A percentile compares a stretch with the other conserved stretches of the same genome.
Conservation (phyloP, 192 early-diverging fungal species). For the Coemansia sp. region DNA sequence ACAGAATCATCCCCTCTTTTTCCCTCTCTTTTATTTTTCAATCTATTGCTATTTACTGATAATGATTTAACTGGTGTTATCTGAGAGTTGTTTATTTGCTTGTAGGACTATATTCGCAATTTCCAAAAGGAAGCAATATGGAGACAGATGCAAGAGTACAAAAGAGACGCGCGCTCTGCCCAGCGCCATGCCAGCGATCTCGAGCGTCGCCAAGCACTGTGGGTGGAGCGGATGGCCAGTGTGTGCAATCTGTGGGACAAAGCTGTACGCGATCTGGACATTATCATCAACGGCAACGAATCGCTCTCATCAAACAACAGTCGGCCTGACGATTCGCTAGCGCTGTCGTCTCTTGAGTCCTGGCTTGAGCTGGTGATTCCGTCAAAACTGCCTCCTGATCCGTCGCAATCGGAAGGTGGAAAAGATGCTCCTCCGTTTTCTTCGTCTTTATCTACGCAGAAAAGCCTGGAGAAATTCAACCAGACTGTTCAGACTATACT, state of each 20-base stretch:
- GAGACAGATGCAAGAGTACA: slow-evolving; percentile 68
- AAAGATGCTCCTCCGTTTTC: not conserved
- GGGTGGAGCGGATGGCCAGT: slow-evolving; percentile 45
- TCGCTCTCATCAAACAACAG: not conserved
- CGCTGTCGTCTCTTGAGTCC: not conserved
- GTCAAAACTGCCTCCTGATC: not conserved
- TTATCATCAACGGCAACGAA: slow-evolving; percentile 23
- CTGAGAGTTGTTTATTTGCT: not conserved
- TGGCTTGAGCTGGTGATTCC: slow-evolving; percentile 41
- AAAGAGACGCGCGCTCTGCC: slow-evolving; percentile 56
- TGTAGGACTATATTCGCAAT: slow-evolving; percentile 51
- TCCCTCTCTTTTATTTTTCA: not conserved
- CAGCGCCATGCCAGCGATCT: slow-evolving; percentile 45
- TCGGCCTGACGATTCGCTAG: not conserved
- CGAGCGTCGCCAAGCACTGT: slow-evolving; percentile 52
- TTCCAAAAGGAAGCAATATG: slow-evolving; percentile 72
- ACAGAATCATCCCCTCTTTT: not conserved
- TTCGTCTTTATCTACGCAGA: not conserved
- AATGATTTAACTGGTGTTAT: not conserved
- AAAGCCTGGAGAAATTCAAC: slow-evolving; percentile 40
- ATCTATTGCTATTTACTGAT: not conserved
- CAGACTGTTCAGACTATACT: slow-evolving; percentile 37
- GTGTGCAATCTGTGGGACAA: slow-evolving; percentile 56
- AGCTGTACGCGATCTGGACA: slow-evolving; percentile 44
- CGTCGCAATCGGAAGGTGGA: not conserved